phyloP scores from a whole-genome alignment of 2,329 filamentous ascomycete species.

The Penicillium thymicola region DNA sequence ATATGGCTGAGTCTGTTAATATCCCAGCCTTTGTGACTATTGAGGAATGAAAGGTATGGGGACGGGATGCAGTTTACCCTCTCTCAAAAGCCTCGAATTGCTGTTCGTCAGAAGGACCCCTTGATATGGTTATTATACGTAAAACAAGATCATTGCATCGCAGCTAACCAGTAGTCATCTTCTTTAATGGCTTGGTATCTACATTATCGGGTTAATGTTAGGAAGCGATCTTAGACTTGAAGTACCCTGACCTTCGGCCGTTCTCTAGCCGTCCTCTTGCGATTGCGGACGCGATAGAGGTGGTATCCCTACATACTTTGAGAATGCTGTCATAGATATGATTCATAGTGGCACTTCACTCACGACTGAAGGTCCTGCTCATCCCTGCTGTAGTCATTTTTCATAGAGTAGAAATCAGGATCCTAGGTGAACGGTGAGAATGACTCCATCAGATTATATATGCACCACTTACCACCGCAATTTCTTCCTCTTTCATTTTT shows the following conservation, averaged over 20 bases:
- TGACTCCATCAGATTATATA: not conserved
- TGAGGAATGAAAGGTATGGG: not conserved
- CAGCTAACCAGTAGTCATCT: conserved; percentile 18
- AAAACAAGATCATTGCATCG: not conserved
- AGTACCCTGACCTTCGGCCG: conserved; percentile 21
- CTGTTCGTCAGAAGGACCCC: conserved; percentile 19
- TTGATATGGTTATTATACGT: not conserved
- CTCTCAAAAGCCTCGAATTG: conserved; percentile 21
- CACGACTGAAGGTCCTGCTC: conserved; percentile 14
- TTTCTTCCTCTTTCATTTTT: not conserved
- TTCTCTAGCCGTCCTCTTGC: conserved; percentile 16
- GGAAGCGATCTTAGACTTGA: conserved; percentile 11
- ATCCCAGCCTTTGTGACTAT: not conserved
- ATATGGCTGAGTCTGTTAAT: conserved; percentile 9
- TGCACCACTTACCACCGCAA: not conserved
- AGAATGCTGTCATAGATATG: not conserved
- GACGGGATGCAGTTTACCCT: conserved; percentile 7
- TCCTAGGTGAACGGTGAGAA: conserved; percentile 4
- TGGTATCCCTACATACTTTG: conserved; percentile 10
- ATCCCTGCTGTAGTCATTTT: not conserved
- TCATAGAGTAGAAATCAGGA: conserved; percentile 9
- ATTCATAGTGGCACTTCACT: conserved; percentile 4
- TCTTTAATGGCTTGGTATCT: conserved; percentile 20
- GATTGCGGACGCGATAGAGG: conserved; percentile 14
- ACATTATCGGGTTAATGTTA: not conserved